A percentile compares a stretch with the other conserved stretches of the same genome.
Conservation (phyloP, 2,329 filamentous ascomycete species). For the Didymella glomerata region DNA sequence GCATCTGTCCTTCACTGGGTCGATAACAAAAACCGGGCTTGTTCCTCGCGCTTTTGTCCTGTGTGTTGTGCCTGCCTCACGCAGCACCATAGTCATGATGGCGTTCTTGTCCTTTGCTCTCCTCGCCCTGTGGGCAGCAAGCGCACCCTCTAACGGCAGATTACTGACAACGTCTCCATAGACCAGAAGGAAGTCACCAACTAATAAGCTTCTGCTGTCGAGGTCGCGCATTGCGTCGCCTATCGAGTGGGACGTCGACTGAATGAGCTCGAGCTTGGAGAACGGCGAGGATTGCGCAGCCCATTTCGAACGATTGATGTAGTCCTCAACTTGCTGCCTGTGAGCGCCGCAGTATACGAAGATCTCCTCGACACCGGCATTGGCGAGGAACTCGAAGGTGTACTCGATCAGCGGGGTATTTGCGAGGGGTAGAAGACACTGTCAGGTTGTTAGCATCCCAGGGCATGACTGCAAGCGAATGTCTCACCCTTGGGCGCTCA, state of each 20-base stretch:
- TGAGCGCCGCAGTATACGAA: slow-evolving; percentile 92
- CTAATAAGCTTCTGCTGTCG: slow-evolving; percentile 83
- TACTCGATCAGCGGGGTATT: slow-evolving; percentile 98
- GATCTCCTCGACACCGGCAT: slow-evolving; percentile 93
- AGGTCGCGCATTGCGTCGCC: slow-evolving; percentile 96
- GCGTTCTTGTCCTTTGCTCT: slow-evolving; percentile 87
- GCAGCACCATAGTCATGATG: slow-evolving; percentile 95
- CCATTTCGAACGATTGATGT: slow-evolving; percentile 83
- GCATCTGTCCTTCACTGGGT: slow-evolving; percentile 80
- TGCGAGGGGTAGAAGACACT: slow-evolving; percentile 92
- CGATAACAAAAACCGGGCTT: slow-evolving; percentile 85
- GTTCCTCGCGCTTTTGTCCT: slow-evolving; percentile 78
- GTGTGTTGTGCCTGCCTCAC: slow-evolving; percentile 77
- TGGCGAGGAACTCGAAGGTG: slow-evolving; percentile 93
- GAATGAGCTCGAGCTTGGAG: slow-evolving; percentile 80
- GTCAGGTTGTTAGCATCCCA: slow-evolving; percentile 33
- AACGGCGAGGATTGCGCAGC: slow-evolving; percentile 78
- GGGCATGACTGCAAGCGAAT: neutral
- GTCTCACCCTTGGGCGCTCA: slow-evolving; percentile 78
- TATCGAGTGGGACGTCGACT: slow-evolving; percentile 84
- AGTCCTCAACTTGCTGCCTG: slow-evolving; percentile 84
- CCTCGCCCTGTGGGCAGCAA: slow-evolving; percentile 81
- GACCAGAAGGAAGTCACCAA: slow-evolving; percentile 89
- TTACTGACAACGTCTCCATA: slow-evolving; percentile 94
- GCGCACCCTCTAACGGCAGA: slow-evolving; percentile 78